Base-by-base conservation (phyloP, 2,329 filamentous ascomycete genomes). In the Xylariaceae sp. region DNA sequence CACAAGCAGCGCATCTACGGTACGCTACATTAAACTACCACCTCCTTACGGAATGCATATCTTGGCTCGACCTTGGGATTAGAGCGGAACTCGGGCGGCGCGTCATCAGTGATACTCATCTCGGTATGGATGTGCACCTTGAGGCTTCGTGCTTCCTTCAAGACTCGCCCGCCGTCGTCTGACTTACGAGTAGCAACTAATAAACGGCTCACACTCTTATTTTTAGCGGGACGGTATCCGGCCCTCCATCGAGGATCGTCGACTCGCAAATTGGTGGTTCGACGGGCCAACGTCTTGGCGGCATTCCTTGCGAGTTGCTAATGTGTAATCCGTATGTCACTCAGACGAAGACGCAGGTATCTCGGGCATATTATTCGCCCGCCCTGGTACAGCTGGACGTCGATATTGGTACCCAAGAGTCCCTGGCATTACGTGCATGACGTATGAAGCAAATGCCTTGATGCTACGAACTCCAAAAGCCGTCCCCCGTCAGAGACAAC, bases 31-130 rank as follows among this genome's bases (percentile, higher is more conserved):
- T 13, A 15, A 13, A 41, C 37, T 9, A 13, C 23, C 37, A 41
- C 11, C 37, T 45, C 41, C 41, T 6, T 45, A 11, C 41, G 37
- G 37, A 41, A 45, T 45, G 13, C n/a, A 41, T 41, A 41, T 54
- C 63, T 64, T 64, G 61, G 63, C 59, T 61, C 37, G 37, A 41
- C 37, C 8, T 41, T 17, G 15, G n/a, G 37, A 60, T 35, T 51
- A 59, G 41, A 51, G 53, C 17, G 53, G 56, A 59, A 56, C 61
- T 58, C 59, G 55, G 53, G 53, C 53, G 53, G 53, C 53, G 61
- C 62, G 56, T 59, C 53, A 63, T 63, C 54, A 18, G 55, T 54
- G 49, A 61, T 59, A 58, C 55, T 18, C 50, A 23, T 10, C 18
- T 37, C 11, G 37, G 6, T 15, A 35, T 8, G 17, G 11, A 50